Base-by-base conservation (phyloP, 805 yeast species). In the Candida ipomoeae region DNA sequence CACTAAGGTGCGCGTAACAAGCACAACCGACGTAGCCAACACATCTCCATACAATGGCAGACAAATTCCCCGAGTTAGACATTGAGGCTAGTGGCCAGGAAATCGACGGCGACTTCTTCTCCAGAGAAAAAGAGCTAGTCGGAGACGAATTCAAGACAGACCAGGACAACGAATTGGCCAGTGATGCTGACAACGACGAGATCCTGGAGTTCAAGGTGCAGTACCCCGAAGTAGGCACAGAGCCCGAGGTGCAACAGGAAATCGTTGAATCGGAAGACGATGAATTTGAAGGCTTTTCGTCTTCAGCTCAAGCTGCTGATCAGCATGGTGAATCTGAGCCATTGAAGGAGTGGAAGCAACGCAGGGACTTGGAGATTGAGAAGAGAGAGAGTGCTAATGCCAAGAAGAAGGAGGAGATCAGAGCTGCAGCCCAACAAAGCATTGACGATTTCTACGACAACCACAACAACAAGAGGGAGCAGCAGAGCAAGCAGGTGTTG, bases 361-460 rank as follows among this genome's bases (percentile, higher is more conserved):
- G 89, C 60, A 81, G 89, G 62, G 86, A 82, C 44, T 75, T 86
- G 51, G 96, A 90, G 66, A 84, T 92, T 54, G 74, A 79, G 48
- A 82, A 87, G 62, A 81, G 96, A 63, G 98, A 92, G 62, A 84
- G 79, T 58, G 81, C 81, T 55, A 84, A 86, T 59, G 73, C 71
- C 18, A 73, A 80, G 58, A 86, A 81, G 65, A 80, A 85, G 62
- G 73, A 73, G 31, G 89, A 83, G 53, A 77, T 89, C 51, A 79
- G 85, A 49, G 79, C 81, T 46, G 84, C 85, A 55, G 98, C 98
- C 8, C 81, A 82, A 62, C 82, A 83, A 65, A 84, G 89, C 48
- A 82, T 90, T 62, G 97, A 92, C 66, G 96, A 87, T 56, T 92
- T 92, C 68, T 92, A 92, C 68, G 96, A 89, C 60, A 85, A 84